Conservation (phyloP, 2,329 filamentous ascomycete species). For the Aspergillus sp. region DNA sequence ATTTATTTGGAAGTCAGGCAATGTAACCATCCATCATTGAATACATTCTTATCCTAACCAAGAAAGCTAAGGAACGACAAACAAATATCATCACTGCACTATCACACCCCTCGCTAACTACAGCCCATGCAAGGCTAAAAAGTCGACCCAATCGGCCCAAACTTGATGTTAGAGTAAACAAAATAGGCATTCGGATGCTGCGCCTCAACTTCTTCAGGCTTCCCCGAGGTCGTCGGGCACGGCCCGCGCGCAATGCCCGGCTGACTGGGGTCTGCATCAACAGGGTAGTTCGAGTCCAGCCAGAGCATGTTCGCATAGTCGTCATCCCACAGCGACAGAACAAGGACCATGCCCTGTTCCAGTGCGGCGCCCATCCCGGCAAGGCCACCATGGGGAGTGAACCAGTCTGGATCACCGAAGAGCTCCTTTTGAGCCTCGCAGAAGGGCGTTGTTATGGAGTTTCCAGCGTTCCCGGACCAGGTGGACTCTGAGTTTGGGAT, state of each 20-base stretch:
- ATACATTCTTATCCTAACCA: no score
- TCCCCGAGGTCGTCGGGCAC: slow-evolving; percentile 55
- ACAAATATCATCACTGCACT: no score
- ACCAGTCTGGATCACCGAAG: slow-evolving; percentile 57
- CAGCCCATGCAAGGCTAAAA: slow-evolving; percentile 20
- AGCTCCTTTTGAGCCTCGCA: slow-evolving; percentile 57
- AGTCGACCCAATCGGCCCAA: slow-evolving; percentile 58
- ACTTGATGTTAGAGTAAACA: slow-evolving; percentile 60
- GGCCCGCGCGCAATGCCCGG: slow-evolving; percentile 56
- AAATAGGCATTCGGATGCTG: slow-evolving; percentile 51
- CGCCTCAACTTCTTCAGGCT: slow-evolving; percentile 51
- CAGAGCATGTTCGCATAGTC: slow-evolving; percentile 70
- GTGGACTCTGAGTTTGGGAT: slow-evolving; percentile 56
- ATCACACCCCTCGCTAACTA: no score
- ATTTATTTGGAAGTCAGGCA: no score
- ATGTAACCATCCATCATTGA: no score
- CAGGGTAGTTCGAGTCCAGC: slow-evolving; percentile 68
- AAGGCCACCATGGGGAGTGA: slow-evolving; percentile 57
- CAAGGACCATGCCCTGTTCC: slow-evolving; percentile 61
- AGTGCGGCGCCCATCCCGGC: slow-evolving; percentile 56
- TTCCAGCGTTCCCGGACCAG: slow-evolving; percentile 50
- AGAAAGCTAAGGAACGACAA: no score
- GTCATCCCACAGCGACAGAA: slow-evolving; percentile 64
- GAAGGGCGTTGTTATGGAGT: slow-evolving; percentile 58
- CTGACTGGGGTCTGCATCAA: slow-evolving; percentile 38